Base-by-base conservation (phyloP, 352 stramenopile species). In the Phytophthora ramorum region DNA sequence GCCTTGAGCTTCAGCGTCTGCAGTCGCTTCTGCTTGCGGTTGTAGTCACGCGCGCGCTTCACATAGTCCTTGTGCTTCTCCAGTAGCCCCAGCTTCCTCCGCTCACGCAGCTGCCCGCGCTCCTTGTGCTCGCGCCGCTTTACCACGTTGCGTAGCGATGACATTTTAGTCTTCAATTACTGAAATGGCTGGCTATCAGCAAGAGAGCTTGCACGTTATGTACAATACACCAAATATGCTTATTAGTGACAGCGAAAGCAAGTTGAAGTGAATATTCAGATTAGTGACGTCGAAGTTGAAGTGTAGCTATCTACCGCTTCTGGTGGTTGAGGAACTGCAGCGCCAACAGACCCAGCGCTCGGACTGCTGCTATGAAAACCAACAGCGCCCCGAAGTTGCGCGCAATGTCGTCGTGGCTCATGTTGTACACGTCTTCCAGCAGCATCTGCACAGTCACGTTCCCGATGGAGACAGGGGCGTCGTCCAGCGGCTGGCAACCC, bases 21-120 rank as follows among this genome's bases (percentile, higher is more conserved):
- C 24, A 99, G 78, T 13, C 81, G 75, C 54, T 93, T 74, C 71
- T 97, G 78, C 85, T 99, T 99, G 19, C 83, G 82, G 76, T 99
- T 96, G 81, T 98, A 99, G 80, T 99, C 94, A 16, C 89, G 75
- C 24, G 97, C 97, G 60, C 98, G 97, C 65, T 96, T 80, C 26
- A 96, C 84, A 88, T 99, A 99, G 81, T 99, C 98, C 72, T 98
- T 98, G 75, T 99, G 95, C 85, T 99, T 99, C 82, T 99, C 97
- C 28, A 99, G 81, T 17, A 99, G 85, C 0, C 84, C 84, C 19
- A 99, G 88, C 63, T 98, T 97, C 55, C 91, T 85, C 20, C 98
- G 91, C 47, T 90, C 70, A 22, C 72, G 71, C 20, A 97, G 96
- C 78, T 99, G 97, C 17, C 95, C 90, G 37, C 98, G 94, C 76